phyloP scores from a whole-genome alignment of 1,284 basidiomycete species.

The Butyriboletus appendiculatus region DNA sequence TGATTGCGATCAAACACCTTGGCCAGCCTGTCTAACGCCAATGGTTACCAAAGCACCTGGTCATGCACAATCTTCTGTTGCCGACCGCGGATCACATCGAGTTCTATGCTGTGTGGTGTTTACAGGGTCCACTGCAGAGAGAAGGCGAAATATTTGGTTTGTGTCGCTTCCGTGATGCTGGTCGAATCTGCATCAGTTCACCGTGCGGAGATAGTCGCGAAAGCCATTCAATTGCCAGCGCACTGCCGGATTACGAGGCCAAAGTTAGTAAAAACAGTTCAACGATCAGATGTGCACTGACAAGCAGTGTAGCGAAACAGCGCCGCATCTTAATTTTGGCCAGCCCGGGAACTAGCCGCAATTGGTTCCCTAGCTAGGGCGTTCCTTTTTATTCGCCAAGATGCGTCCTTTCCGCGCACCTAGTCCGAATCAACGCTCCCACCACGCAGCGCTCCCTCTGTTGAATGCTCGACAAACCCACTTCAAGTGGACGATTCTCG shows the following conservation, averaged over 20 bases:
- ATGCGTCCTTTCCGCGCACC: constrained; percentile 14
- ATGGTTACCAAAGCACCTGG: too few species aligned
- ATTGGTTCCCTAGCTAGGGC: neutral
- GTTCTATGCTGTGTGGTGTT: neutral
- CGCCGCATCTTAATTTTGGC: constrained; percentile 9
- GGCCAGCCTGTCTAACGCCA: neutral
- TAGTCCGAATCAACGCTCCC: constrained; percentile 5
- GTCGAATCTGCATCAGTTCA: neutral
- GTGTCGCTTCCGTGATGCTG: neutral
- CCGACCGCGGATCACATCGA: neutral
- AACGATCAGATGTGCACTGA: constrained; percentile 19
- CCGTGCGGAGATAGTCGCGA: constrained; percentile 3
- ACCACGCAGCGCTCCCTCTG: constrained; percentile 1
- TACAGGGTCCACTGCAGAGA: too few species aligned
- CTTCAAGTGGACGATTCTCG: constrained; percentile 19
- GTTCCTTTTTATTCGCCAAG: constrained; percentile 23
- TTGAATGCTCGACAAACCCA: neutral
- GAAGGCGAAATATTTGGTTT: too few species aligned
- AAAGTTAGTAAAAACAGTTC: constrained; percentile 2
- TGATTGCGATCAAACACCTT: neutral
- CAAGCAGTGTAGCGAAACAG: constrained; percentile 24
- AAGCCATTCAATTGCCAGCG: neutral
- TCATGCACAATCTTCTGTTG: neutral
- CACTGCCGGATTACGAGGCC: constrained; percentile 5
- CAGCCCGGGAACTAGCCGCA: constrained; percentile 8